Conservation (phyloP, 2,329 filamentous ascomycete species). For the Hypoxylon sp. region DNA sequence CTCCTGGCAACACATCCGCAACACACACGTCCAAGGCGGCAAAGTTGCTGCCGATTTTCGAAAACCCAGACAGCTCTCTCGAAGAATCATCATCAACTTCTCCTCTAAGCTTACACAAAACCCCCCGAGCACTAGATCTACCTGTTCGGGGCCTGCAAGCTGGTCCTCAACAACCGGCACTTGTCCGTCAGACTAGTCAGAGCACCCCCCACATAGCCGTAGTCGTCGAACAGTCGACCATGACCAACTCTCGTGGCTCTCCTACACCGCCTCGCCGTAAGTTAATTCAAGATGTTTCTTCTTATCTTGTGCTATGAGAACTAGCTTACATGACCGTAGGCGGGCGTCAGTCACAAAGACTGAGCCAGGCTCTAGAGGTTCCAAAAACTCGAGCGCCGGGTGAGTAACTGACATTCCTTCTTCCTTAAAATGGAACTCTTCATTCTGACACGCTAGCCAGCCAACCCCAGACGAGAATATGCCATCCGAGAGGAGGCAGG, state of each 20-base stretch:
- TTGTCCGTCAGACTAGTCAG: background rate
- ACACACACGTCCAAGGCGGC: background rate
- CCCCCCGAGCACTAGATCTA: background rate
- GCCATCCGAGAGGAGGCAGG: background rate
- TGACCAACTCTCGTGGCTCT: background rate
- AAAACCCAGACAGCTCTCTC: background rate
- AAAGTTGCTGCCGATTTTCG: constrained; percentile 8
- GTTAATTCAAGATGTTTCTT: too few relatives aligned
- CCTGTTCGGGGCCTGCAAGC: background rate
- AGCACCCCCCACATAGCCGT: background rate
- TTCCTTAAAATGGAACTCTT: background rate
- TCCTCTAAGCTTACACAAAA: background rate
- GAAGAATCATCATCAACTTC: background rate
- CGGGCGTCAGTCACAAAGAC: background rate
- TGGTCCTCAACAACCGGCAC: background rate
- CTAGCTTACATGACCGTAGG: background rate
- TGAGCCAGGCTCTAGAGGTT: background rate
- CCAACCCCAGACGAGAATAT: background rate
- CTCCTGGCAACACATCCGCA: background rate
- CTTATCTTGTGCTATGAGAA: too few relatives aligned
- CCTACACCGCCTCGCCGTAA: background rate
- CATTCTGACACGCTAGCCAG: background rate
- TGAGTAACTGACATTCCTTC: background rate
- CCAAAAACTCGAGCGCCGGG: background rate
- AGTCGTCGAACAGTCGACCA: background rate